phyloP scores from a whole-genome alignment of 805 yeast species.

The Ogataea trehaloabstinens region DNA sequence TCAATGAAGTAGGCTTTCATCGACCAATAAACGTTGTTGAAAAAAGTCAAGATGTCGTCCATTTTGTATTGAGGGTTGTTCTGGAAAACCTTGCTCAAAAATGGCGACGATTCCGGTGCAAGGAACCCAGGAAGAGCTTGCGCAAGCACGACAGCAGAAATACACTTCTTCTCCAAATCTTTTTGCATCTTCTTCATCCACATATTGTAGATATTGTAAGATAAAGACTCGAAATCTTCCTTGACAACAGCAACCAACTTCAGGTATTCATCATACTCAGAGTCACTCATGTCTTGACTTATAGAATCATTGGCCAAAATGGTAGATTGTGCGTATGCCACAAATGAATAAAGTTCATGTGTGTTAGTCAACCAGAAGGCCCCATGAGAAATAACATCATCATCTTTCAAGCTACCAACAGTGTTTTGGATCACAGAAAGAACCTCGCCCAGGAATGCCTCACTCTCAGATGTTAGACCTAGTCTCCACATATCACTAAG shows the following conservation, averaged over 20 bases:
- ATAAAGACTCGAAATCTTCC: constrained; percentile 90
- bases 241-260: constrained; percentile 86
- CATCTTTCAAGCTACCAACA: constrained; percentile 77
- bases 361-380: constrained; percentile 98
- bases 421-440: constrained; percentile 82
- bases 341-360: constrained; percentile 92
- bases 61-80: constrained; percentile 74
- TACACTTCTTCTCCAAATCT: constrained; percentile 83
- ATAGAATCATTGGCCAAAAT: constrained; percentile 80
- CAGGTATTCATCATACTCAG: constrained; percentile 86
- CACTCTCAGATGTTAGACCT: constrained; percentile 89
- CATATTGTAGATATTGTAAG: constrained; percentile 91
- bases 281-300: constrained; percentile 80
- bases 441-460: constrained; percentile 85
- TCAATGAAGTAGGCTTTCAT: constrained; percentile 90
- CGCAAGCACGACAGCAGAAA: constrained; percentile 91
- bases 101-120: constrained; percentile 78
- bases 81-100: constrained; percentile 78
- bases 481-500: constrained; percentile 98
- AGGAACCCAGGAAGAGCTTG: constrained; percentile 96
- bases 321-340: constrained; percentile 90
- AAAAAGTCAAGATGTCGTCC: constrained; percentile 90
- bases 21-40: constrained; percentile 89
- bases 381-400: constrained; percentile 84
- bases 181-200: constrained; percentile 97